These are phyloP conservation scores for Phytomonas francai DNA, from an alignment of 208 protist genomes.

Conservation along the genomic window DNA sequence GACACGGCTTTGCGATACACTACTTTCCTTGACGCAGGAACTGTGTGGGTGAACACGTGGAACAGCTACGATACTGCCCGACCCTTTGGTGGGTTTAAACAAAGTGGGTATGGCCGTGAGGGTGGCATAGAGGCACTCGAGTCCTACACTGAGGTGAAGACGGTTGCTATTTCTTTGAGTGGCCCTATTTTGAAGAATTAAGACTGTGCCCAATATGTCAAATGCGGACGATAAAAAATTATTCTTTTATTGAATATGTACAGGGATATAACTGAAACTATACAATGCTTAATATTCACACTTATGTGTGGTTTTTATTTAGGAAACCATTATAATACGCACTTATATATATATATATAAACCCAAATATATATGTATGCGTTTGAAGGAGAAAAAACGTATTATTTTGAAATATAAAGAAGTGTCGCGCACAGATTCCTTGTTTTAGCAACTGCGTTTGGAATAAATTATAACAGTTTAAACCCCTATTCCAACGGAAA, in stretches of 20 bases:
- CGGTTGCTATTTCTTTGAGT: constrained; percentile 46
- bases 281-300: too few relatives aligned
- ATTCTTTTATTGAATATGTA: neutral
- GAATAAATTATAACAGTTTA: too few relatives aligned
- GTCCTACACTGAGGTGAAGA: constrained; percentile 71
- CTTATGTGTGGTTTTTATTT: too few relatives aligned
- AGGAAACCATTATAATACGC: too few relatives aligned
- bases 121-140: constrained; percentile 57
- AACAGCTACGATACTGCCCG: constrained; percentile 60
- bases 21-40: constrained; percentile 62
- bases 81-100: constrained; percentile 88
- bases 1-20: constrained; percentile 53
- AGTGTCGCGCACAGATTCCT: too few relatives aligned
- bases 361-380: too few relatives aligned
- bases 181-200: constrained; percentile 56
- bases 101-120: constrained; percentile 80
- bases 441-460: too few relatives aligned
- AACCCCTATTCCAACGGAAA: too few relatives aligned
- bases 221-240: neutral
- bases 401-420: too few relatives aligned
- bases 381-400: too few relatives aligned
- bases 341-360: too few relatives aligned
- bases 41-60: constrained; percentile 87
- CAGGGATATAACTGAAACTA: too few relatives aligned
- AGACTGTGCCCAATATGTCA: neutral